These are phyloP conservation scores for Anthostomella pinea DNA, from an alignment of 2,329 filamentous ascomycete genomes.

Conservation along the genomic window DNA sequence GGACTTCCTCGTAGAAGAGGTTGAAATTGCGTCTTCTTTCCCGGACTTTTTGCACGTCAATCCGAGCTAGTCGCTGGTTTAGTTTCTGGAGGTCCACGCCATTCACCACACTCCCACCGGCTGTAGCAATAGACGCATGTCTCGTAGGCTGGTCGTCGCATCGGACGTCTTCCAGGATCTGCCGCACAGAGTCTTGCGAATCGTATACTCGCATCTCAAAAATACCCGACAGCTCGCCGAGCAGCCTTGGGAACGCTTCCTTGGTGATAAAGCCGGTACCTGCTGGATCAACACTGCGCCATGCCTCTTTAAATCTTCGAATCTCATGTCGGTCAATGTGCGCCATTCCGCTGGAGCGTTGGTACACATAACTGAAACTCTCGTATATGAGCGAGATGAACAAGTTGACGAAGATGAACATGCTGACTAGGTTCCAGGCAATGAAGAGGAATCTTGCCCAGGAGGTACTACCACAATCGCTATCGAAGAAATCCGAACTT, in stretches of 20 bases:
- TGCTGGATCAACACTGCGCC: conserved; percentile 90
- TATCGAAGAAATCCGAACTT: conserved; percentile 69
- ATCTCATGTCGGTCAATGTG: conserved; percentile 92
- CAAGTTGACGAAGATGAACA: conserved; percentile 99
- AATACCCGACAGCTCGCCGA: conserved; percentile 89
- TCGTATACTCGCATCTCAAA: conserved; percentile 98
- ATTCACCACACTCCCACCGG: conserved; percentile 49
- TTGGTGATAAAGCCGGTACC: conserved; percentile 90
- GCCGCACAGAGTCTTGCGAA: conserved; percentile 80
- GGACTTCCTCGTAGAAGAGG: conserved; percentile 93
- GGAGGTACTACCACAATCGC: conserved; percentile 85
- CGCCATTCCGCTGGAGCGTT: conserved; percentile 88
- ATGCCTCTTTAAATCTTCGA: conserved; percentile 95
- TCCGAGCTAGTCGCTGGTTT: conserved; percentile 66
- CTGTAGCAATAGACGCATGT: conserved; percentile 54
- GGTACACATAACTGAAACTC: conserved; percentile 99
- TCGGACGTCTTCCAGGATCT: conserved; percentile 81
- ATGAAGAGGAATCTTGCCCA: conserved; percentile 93
- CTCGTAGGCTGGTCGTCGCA: conserved; percentile 47
- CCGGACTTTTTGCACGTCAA: conserved; percentile 75
- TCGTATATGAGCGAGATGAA: conserved; percentile 99
- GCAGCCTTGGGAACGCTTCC: conserved; percentile 80
- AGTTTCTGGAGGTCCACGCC: conserved; percentile 73
- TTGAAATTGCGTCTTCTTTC: conserved; percentile 78
- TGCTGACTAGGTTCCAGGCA: conserved; percentile 98